A percentile compares a stretch with the other conserved stretches of the same genome.
Conservation (phyloP, 1,284 basidiomycete genomes). For the Phaffia rhodozyma region DNA sequence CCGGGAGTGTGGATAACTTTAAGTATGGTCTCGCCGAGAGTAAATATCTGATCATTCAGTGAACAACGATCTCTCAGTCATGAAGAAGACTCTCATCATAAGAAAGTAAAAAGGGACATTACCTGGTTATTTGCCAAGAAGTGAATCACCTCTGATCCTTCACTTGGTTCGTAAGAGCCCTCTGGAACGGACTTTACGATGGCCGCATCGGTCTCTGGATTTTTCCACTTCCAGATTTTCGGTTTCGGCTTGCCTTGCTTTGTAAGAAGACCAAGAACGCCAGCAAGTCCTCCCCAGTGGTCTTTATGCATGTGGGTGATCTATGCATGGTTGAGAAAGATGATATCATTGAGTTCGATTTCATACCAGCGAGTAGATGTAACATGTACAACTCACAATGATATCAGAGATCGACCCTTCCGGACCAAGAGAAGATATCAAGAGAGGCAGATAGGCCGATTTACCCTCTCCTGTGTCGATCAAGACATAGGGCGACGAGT, state of each 20-base stretch:
- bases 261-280: slow-evolving; percentile 53
- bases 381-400: slow-evolving; percentile 32
- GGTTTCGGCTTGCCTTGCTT: slow-evolving; percentile 39
- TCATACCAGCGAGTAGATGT: background rate
- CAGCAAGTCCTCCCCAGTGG: slow-evolving; percentile 60
- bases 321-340: slow-evolving; percentile 8
- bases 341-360: slow-evolving; percentile 15
- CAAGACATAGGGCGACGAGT: slow-evolving; percentile 56
- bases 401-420: slow-evolving; percentile 54
- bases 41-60: background rate
- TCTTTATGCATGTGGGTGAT: slow-evolving; percentile 77
- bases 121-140: background rate
- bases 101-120: background rate
- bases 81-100: background rate
- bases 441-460: slow-evolving; percentile 52
- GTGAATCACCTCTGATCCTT: background rate
- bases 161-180: background rate
- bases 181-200: background rate
- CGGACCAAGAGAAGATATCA: slow-evolving; percentile 36
- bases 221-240: slow-evolving; percentile 19
- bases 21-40: slow-evolving; percentile 28
- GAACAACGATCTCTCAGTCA: background rate
- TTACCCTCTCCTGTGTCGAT: slow-evolving; percentile 74
- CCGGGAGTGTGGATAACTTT: slow-evolving; percentile 71
- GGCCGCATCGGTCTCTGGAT: slow-evolving; percentile 37